These are phyloP conservation scores for Chlorokybus atmophyticus DNA, from an alignment of 139 green algal genomes.

Conservation along the genomic window DNA sequence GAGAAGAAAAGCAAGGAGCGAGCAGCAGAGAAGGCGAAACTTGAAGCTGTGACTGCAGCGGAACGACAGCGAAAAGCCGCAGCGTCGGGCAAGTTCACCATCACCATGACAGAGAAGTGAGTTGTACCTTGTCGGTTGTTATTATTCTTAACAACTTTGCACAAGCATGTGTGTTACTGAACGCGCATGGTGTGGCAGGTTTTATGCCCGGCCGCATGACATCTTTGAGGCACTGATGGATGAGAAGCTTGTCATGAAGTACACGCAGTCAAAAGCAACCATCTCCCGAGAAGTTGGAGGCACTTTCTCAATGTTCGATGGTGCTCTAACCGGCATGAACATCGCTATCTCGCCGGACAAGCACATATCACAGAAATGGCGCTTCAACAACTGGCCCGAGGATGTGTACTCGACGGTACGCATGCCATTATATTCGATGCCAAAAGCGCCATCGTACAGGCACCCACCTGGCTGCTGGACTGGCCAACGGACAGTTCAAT, in stretches of 20 bases:
- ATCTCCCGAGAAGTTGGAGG: constrained; percentile 23
- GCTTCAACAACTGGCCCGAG: constrained; percentile 35
- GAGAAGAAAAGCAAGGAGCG: neutral
- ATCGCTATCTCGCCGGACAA: constrained; percentile 20
- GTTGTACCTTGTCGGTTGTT: constrained; percentile 10
- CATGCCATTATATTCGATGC: constrained; percentile 1
- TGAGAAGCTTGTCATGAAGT: constrained; percentile 28
- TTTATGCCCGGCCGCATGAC: constrained; percentile 23
- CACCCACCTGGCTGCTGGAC: neutral
- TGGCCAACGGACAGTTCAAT: too few species aligned
- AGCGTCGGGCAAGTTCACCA: constrained; percentile 9
- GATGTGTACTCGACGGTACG: constrained; percentile 30
- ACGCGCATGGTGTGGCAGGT: too few species aligned
- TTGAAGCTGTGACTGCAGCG: constrained; percentile 1
- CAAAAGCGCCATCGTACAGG: neutral
- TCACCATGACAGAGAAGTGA: constrained; percentile 27
- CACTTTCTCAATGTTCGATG: constrained; percentile 36
- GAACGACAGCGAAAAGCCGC: neutral
- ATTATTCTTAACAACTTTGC: neutral
- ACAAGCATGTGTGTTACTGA: too few species aligned
- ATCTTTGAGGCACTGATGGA: constrained; percentile 37
- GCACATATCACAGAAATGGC: constrained; percentile 38
- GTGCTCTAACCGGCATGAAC: constrained; percentile 18
- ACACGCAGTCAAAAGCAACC: constrained; percentile 26
- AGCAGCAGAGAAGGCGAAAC: constrained; percentile 4